phyloP scores from a whole-genome alignment of 768 basidiomycete genomes.

The Lentinula raphanica region DNA sequence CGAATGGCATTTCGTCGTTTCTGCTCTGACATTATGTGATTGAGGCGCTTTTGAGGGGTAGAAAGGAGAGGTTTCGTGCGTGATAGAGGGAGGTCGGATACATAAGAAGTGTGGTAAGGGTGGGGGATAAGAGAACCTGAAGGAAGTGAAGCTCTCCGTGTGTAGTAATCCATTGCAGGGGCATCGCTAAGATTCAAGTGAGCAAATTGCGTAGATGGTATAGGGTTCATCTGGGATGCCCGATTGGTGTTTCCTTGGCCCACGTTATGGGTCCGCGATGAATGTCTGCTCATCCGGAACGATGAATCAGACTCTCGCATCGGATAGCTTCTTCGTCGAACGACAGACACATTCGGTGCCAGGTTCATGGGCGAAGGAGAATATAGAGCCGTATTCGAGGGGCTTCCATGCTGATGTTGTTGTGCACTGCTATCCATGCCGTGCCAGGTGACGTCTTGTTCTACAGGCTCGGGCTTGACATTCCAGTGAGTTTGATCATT shows the following conservation, averaged over 20 bases:
- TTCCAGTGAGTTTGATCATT: constrained; percentile 29
- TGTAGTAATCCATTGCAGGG: constrained; percentile 16
- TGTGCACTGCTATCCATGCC: neutral
- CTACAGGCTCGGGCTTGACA: constrained; percentile 5
- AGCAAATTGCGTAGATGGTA: constrained; percentile 2
- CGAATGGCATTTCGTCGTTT: constrained; percentile 89
- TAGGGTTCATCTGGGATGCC: neutral
- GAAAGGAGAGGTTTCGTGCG: constrained; percentile 66
- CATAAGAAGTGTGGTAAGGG: neutral
- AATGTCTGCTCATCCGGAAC: neutral
- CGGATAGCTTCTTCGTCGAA: constrained; percentile 20
- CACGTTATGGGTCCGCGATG: neutral
- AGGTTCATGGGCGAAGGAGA: constrained; percentile 45
- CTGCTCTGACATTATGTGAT: constrained; percentile 94
- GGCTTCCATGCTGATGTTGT: neutral
- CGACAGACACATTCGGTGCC: constrained; percentile 35
- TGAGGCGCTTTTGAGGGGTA: constrained; percentile 81
- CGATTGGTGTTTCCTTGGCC: neutral
- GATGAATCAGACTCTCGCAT: neutral
- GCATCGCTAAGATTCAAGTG: neutral
- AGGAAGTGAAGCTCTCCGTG: constrained; percentile 10
- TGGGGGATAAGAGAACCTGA: constrained; percentile 8
- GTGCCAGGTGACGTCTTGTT: neutral
- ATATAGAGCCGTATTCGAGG: constrained; percentile 29
- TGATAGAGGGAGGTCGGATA: constrained; percentile 13